Evolutionary conservation across 2,329 filamentous ascomycete genomes (phyloP).

Genomic region (Colletotrichum eremochloae): DNA sequence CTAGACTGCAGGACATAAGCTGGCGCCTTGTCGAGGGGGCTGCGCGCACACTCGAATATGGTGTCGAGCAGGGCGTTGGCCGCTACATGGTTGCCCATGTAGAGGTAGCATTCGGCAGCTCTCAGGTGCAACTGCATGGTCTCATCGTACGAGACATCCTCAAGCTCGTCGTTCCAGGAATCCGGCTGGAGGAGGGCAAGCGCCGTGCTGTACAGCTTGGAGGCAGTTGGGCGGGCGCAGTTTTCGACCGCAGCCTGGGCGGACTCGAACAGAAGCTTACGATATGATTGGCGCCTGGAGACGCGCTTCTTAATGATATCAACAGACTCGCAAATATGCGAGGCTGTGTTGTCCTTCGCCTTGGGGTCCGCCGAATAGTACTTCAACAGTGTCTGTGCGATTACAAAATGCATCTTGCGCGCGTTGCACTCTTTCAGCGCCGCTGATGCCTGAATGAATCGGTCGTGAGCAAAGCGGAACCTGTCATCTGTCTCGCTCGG

Average conservation of each 20-base stretch:
- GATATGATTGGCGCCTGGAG: conserved; percentile 72
- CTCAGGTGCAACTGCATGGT: conserved; percentile 84
- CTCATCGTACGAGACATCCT: conserved; percentile 88
- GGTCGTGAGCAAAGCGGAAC: conserved; percentile 90
- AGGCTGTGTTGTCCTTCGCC: conserved; percentile 79
- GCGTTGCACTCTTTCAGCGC: conserved; percentile 77
- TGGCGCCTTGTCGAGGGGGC: conserved; percentile 83
- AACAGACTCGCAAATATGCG: conserved; percentile 84
- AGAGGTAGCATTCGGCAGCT: conserved; percentile 85
- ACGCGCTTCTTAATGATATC: conserved; percentile 80
- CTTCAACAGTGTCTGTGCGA: conserved; percentile 84
- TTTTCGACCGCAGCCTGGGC: conserved; percentile 84
- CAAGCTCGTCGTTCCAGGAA: conserved; percentile 78
- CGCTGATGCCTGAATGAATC: conserved; percentile 82
- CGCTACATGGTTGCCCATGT: conserved; percentile 78
- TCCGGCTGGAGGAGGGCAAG: conserved; percentile 83
- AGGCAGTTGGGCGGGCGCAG: conserved; percentile 84
- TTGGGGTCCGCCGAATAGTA: conserved; percentile 72
- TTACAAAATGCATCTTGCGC: conserved; percentile 90
- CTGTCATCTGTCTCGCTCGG: conserved; percentile 87
- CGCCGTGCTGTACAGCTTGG: conserved; percentile 84
- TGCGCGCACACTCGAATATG: conserved; percentile 78
- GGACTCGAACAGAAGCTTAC: conserved; percentile 82
- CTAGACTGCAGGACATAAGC: conserved; percentile 87
- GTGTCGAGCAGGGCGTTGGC: conserved; percentile 77